phyloP scores from a whole-genome alignment of 106 monocot genomes.

The Acanthochlamys bracteata region DNA sequence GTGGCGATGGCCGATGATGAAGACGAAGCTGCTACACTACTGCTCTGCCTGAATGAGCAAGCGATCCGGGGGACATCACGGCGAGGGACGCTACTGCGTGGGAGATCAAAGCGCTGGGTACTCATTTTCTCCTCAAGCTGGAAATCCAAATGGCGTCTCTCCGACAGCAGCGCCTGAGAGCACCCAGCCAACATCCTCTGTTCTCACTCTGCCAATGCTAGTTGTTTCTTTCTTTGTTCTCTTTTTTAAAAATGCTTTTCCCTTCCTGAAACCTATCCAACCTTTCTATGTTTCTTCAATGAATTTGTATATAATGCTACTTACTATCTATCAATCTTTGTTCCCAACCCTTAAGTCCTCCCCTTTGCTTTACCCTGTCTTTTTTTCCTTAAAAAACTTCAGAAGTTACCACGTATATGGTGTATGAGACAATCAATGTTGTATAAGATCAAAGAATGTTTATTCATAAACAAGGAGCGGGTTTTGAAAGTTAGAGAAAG shows the following conservation, averaged over 20 bases:
- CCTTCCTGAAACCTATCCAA: neutral
- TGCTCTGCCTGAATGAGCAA: conserved; percentile 20
- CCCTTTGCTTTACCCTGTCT: neutral
- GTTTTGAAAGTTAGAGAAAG: neutral
- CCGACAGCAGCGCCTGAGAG: conserved; percentile 31
- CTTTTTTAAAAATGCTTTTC: too few relatives aligned
- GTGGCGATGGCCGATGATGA: conserved; percentile 26
- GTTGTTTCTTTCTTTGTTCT: neutral
- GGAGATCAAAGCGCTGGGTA: conserved; percentile 53
- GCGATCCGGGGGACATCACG: conserved; percentile 15
- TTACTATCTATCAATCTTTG: neutral
- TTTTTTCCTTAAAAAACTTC: too few relatives aligned
- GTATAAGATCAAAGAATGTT: neutral
- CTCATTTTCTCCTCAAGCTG: conserved; percentile 39
- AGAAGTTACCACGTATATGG: neutral
- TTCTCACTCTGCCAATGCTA: conserved; percentile 3
- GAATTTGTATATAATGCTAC: neutral
- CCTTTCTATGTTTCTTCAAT: neutral
- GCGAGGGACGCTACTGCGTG: conserved; percentile 33
- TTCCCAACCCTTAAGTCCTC: neutral
- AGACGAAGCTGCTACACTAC: conserved; percentile 19
- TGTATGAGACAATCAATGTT: neutral
- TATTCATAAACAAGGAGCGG: neutral
- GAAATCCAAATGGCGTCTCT: conserved; percentile 38
- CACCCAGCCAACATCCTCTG: conserved; percentile 74